Percentiles rank a stretch among this genome's conserved stretches.
Conservation (phyloP, 306 rosid genomes). For the Lotus japonicus region DNA sequence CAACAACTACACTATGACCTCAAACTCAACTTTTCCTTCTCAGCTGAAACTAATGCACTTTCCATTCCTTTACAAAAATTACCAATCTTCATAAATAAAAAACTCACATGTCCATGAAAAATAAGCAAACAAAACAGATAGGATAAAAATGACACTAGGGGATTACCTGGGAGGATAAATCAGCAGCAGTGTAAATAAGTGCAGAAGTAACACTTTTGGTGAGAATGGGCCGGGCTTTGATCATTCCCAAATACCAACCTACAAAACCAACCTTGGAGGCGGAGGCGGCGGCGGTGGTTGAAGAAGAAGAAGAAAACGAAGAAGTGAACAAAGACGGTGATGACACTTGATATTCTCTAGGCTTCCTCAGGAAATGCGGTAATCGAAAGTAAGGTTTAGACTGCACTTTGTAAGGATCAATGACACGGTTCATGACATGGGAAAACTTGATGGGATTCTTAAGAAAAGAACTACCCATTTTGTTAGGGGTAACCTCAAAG, state of each 20-base stretch:
- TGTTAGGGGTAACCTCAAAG: background rate
- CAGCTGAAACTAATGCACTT: background rate
- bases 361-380: constrained; percentile 27
- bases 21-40: background rate
- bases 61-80: background rate
- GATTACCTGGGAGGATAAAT: constrained; percentile 78
- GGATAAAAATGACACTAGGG: background rate
- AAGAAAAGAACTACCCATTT: constrained; percentile 35
- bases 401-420: constrained; percentile 20
- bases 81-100: background rate
- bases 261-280: constrained; percentile 45
- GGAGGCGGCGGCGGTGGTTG: constrained; percentile 22
- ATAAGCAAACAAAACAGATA: background rate
- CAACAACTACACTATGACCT: background rate
- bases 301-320: constrained; percentile 43
- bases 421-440: constrained; percentile 6
- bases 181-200: constrained; percentile 72
- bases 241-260: constrained; percentile 78
- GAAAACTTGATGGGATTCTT: constrained; percentile 21
- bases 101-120: background rate
- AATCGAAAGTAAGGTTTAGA: constrained; percentile 38
- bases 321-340: constrained; percentile 42
- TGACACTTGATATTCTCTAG: constrained; percentile 32
- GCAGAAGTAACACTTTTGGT: constrained; percentile 73
- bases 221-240: constrained; percentile 53